Evolutionary conservation across 2,329 filamentous ascomycete genomes (phyloP), one percentile per base, ranked within the genome.

Genomic region (Phymatotrichopsis omnivora): DNA sequence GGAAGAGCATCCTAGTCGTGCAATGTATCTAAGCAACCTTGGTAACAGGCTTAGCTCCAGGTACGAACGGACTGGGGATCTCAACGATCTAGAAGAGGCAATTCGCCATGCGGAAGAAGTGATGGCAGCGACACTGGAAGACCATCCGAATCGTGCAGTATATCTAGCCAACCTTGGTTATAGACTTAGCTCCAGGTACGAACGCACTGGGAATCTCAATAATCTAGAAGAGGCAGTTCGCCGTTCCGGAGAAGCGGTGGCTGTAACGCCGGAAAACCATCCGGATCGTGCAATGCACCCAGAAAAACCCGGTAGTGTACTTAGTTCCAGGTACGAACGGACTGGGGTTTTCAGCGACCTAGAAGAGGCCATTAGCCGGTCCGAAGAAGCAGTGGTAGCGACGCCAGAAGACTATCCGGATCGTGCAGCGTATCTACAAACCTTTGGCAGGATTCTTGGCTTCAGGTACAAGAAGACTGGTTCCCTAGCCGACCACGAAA

Each of bases 1-100:
- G 55, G 46, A 47, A 54, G 2, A 61, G 44, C 10, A 61, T 47
- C 22, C 46, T 41, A 11, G 57, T 48, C 19, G 59, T 57, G 24
- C 51, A 31, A 14, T 51, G 53, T 11, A 57, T 29, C 16, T 53
- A 51, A 32, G 51, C 45, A 27, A 57, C n/a, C 12, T 39, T 14
- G n/a, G 36, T 19, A 10, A 39, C 23, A 7, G 10, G n/a, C 23
- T 39, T 3, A 19, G 11, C n/a, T 7, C 23, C 2, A 29, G 36
- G 12, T 39, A 39, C 12, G 2, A 19, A 22, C 17, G n/a, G 12
- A 19, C 14, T 10, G 24, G 24, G n/a, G 23, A 3, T 8, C 5
- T 19, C 8, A 17, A 29, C 14, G 36, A 39, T 28, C 38, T 16
- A 17, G 12, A 39, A n/a, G 12, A 41, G 16, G 36, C 29, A 25